Base-by-base conservation (phyloP, 768 basidiomycete genomes). In the Cystobasidium ongulense region DNA sequence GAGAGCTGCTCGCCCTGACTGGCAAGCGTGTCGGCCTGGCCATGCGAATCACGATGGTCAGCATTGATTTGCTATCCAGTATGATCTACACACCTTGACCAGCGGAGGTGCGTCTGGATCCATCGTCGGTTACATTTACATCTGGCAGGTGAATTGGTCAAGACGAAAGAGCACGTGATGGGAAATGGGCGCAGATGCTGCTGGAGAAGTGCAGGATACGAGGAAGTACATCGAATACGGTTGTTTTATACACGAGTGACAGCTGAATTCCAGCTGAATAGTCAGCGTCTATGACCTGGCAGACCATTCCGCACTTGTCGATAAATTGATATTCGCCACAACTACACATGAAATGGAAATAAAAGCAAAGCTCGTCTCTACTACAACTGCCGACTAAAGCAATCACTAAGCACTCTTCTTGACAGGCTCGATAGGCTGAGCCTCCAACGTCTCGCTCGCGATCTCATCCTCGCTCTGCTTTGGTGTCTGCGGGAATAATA, bases 11-110 rank as follows among this genome's bases (percentile, higher is more conserved):
- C 68, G 31, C 68, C 68, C 25, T 71, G 68, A 31, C 53, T 43
- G 50, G 68, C 68, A n/a, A 71, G 53, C 11, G 50, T 25, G 68
- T 71, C 68, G 68, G 68, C 68, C 68, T 71, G 50, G 68, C 33
- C 3, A 7, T 10, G 15, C 57, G 23, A n/a, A n/a, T n/a, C 57
- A 31, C 27, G 11, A 64, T 8, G 10, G 21, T 63, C 11, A 38
- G 18, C 43, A 25, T 66, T 35, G 4, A 66, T 38, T 15, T 15
- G 17, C 43, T 7, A 29, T n/a, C 13, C 29, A 35, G 5, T 11
- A n/a, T 8, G 33, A 7, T n/a, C 31, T n/a, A 18, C 65, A 3
- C 65, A 67, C 65, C 65, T 67, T 67, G 10, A 67, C 52, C 53
- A 71, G 29, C 17, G 68, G 68, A n/a, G 68, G 41, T 18, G 68